Percentiles rank a stretch among this genome's conserved stretches.
phyloP scores from a whole-genome alignment of 148 eudicot genomes.

The Silene latifolia region DNA sequence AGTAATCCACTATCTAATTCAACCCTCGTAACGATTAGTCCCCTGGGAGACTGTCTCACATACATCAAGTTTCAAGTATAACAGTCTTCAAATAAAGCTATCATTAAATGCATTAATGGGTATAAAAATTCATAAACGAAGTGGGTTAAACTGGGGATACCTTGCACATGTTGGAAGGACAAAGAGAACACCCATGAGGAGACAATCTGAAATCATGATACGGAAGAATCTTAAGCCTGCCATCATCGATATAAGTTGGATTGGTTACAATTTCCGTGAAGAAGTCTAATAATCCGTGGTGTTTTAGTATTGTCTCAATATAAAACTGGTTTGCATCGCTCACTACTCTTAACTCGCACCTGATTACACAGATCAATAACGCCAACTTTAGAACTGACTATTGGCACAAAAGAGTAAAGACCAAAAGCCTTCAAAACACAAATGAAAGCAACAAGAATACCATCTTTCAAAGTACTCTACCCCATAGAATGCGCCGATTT shows the following conservation, averaged over 20 bases:
- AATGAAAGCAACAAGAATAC: neutral
- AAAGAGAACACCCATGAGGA: conserved; percentile 63
- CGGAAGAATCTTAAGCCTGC: conserved; percentile 68
- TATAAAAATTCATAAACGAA: no score
- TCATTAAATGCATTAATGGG: no score
- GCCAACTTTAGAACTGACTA: neutral
- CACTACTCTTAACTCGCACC: conserved; percentile 74
- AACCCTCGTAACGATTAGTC: no score
- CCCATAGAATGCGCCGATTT: conserved; percentile 62
- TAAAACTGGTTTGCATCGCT: conserved; percentile 83
- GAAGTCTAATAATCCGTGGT: conserved; percentile 48
- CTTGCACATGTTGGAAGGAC: conserved; percentile 91
- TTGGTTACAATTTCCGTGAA: conserved; percentile 69
- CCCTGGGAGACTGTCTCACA: no score
- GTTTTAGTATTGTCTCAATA: conserved; percentile 63
- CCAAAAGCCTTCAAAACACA: neutral
- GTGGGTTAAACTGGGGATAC: conserved; percentile 29
- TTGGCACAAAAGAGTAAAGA: neutral
- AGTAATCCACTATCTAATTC: no score
- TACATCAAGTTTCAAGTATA: no score
- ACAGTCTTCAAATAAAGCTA: no score
- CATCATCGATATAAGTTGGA: conserved; percentile 47
- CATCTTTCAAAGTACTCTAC: conserved; percentile 31
- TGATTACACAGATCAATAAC: conserved; percentile 24
- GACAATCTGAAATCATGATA: conserved; percentile 45